phyloP scores from a whole-genome alignment of 148 eudicot genomes.

The Amaranthus palmeri region DNA sequence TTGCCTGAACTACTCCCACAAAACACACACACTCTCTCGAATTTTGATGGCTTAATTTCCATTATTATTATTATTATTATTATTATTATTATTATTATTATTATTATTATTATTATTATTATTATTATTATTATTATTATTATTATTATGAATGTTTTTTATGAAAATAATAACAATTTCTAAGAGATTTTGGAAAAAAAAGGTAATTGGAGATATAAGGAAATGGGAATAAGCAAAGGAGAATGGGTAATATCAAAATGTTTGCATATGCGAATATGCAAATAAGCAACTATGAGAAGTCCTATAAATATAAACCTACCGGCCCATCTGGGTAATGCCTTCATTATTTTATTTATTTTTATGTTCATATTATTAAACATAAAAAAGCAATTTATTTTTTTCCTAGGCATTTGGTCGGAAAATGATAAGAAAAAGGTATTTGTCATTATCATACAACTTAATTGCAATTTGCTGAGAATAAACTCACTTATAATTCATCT shows the following conservation, averaged over 20 bases:
- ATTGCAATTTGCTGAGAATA: too few relatives aligned
- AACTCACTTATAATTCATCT: too few relatives aligned
- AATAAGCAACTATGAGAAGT: too few relatives aligned
- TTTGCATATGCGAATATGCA: constrained; percentile 7
- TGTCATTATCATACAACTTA: too few relatives aligned
- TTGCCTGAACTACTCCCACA: constrained; percentile 38
- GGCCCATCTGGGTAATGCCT: constrained; percentile 30
- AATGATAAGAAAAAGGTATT: too few relatives aligned
- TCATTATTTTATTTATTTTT: constrained; percentile 15
- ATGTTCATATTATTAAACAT: background rate
- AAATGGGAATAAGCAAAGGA: background rate
- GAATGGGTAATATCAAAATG: constrained; percentile 20
- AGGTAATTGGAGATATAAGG: too few relatives aligned
- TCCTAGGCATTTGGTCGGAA: too few relatives aligned
- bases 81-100: background rate
- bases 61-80: constrained; percentile 21
- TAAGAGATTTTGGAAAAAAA: constrained; percentile 1
- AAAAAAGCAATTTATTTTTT: too few relatives aligned
- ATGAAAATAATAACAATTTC: background rate
- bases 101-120: too few relatives aligned
- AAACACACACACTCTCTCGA: constrained; percentile 33
- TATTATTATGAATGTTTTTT: background rate
- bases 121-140: too few relatives aligned
- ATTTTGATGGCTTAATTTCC: constrained; percentile 32
- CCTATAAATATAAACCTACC: constrained; percentile 12